Evolutionary conservation across 306 rosid genomes (phyloP), one percentile per base, ranked within the genome.

Genomic region (Begonia fuchsioides): DNA sequence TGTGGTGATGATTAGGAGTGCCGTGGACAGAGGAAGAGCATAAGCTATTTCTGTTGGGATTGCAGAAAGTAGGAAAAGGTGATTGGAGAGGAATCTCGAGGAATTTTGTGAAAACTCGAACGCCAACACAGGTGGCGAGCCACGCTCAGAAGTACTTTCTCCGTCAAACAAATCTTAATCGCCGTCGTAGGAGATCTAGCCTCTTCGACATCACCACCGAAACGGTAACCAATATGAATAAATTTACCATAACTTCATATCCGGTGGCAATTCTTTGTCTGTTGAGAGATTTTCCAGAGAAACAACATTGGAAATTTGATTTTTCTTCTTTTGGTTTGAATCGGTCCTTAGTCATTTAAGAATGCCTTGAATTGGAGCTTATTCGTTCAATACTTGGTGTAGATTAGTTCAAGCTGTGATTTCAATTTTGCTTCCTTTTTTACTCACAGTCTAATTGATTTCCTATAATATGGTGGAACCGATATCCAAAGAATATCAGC

Each of bases 1-100:
- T 40, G 14, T 55, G 66, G 52, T 63, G 67, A 57, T 64, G 47
- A 55, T 52, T 73, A 90, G 98, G 98, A 11, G 80, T 90, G 53
- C 98, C 98, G 6, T 90, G 98, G 98, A 85, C 98, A 49, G 98
- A 90, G 68, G 95, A 85, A 45, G 98, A 90, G 62, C 98, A 90
- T 73, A 90, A 90, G 71, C 78, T 90, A 43, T 90, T 90, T 55
- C 52, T 90, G 79, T 57, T 76, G 51, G 98, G 98, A 65, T 73
- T 90, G 76, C 92, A 85, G 81, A 79, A 81, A 60, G 98, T 85
- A 17, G 98, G 98, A 44, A 90, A 90, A 66, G 98, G 98, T 38
- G 98, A 90, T 59, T 90, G 98, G 98, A 77, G 98, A 56, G 95
- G 98, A 68, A 90, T 90, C 70, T 90, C 98, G 0, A 76, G 87